phyloP scores from a whole-genome alignment of 495 filamentous ascomycete species.

The Aspergillus bridgeri region DNA sequence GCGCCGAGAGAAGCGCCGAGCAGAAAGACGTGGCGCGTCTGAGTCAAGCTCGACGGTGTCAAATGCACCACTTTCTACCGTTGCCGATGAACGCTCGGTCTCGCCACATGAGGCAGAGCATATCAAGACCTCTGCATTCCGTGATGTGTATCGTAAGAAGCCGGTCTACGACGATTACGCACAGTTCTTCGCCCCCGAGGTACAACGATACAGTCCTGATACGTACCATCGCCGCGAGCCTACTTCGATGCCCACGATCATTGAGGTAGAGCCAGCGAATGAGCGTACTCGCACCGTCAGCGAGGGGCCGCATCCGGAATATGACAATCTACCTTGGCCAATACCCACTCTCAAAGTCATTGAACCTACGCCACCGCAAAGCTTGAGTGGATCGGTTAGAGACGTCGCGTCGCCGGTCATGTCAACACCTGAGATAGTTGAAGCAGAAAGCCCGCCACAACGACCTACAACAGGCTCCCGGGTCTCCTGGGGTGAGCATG shows the following conservation, averaged over 20 bases:
- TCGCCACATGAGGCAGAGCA: conserved; percentile 11
- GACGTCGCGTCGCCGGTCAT: conserved; percentile 30
- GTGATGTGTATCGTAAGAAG: conserved; percentile 22
- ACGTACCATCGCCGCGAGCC: conserved; percentile 17
- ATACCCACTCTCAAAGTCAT: conserved; percentile 48
- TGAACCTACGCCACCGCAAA: conserved; percentile 50
- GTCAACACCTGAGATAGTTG: conserved; percentile 17
- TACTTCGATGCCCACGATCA: conserved; percentile 26
- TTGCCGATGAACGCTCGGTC: conserved; percentile 13
- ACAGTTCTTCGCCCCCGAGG: conserved; percentile 42
- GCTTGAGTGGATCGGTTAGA: conserved; percentile 37
- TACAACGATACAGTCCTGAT: conserved; percentile 31
- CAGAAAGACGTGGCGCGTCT: conserved; percentile 31
- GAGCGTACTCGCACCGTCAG: conserved; percentile 6
- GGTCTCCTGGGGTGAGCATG: conserved; percentile 59
- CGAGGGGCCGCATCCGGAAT: conserved; percentile 29
- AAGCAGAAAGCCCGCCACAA: conserved; percentile 23
- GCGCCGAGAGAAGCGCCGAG: conserved; percentile 38
- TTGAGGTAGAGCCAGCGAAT: conserved; percentile 33
- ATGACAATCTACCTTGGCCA: conserved; percentile 42
- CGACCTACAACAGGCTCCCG: conserved; percentile 44
- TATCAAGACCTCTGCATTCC: conserved; percentile 24
- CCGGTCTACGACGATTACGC: conserved; percentile 40
- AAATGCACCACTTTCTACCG: conserved; percentile 18
- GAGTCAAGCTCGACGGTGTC: conserved; percentile 22